These are phyloP conservation scores for Thuidium tamariscinum DNA, from an alignment of 225 moss, liverwort and hornwort genomes.

Conservation along the genomic window DNA sequence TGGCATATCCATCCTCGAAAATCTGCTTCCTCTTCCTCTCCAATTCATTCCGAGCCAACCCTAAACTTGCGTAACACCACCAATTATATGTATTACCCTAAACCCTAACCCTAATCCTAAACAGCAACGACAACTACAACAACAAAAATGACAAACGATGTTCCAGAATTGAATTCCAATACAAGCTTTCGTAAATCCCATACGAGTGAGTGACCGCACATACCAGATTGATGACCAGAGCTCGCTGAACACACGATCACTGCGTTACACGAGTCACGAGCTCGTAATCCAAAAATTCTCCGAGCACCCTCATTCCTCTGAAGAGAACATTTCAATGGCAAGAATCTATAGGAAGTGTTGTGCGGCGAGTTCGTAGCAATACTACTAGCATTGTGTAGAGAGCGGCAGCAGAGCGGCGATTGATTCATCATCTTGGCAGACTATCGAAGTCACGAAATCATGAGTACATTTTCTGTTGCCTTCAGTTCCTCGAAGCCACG, in stretches of 20 bases:
- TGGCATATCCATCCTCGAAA: slow-evolving; percentile 32
- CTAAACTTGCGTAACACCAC: neutral
- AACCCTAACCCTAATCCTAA: neutral
- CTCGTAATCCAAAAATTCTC: neutral
- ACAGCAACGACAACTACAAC: neutral
- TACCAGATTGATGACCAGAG: neutral
- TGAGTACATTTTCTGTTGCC: neutral
- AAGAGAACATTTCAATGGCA: neutral
- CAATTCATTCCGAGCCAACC: neutral
- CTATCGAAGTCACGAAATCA: neutral
- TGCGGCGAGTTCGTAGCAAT: neutral
- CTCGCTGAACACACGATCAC: neutral
- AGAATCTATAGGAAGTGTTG: neutral
- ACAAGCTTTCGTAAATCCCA: neutral
- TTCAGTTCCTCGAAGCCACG: neutral
- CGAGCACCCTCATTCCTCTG: neutral
- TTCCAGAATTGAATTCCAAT: neutral
- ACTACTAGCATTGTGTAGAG: neutral
- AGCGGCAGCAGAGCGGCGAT: neutral
- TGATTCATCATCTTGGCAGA: neutral
- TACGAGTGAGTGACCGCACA: neutral
- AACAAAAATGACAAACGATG: neutral
- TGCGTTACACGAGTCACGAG: neutral
- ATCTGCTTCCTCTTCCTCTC: slow-evolving; percentile 22
- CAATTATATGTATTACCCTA: neutral